Conservation (phyloP, 2,329 filamentous ascomycete species). For the Grosmannia serpens region DNA sequence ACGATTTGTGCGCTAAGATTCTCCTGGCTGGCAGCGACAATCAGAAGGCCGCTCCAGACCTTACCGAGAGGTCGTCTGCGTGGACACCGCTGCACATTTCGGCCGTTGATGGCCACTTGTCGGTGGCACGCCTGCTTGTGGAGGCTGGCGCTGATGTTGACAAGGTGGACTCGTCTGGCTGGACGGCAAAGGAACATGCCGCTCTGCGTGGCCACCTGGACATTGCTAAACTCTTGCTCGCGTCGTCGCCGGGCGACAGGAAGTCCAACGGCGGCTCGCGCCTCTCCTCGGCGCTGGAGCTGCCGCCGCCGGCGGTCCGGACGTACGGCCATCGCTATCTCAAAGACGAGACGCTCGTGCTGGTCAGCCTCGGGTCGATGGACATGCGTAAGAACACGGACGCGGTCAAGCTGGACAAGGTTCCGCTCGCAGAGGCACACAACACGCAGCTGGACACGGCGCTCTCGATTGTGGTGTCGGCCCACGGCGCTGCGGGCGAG, state of each 20-base stretch:
- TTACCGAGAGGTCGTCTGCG: slow-evolving; percentile 71
- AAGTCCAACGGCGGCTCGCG: slow-evolving; percentile 41
- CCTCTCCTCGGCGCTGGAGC: slow-evolving; percentile 24
- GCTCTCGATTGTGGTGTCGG: slow-evolving; percentile 80
- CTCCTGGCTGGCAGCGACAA: slow-evolving; percentile 55
- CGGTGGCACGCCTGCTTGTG: slow-evolving; percentile 65
- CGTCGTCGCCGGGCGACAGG: slow-evolving; percentile 46
- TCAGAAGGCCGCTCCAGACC: slow-evolving; percentile 52
- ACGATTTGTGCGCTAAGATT: slow-evolving; percentile 66
- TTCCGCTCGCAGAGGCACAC: slow-evolving; percentile 79
- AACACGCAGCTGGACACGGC: slow-evolving; percentile 90
- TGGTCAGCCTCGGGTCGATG: slow-evolving; percentile 91
- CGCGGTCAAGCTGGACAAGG: slow-evolving; percentile 76
- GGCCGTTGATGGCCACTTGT: slow-evolving; percentile 73
- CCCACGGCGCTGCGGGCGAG: slow-evolving; percentile 74
- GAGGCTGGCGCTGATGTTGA: slow-evolving; percentile 66
- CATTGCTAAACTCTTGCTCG: slow-evolving; percentile 60
- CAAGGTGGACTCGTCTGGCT: slow-evolving; percentile 73
- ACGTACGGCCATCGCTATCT: slow-evolving; percentile 94
- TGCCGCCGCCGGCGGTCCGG: slow-evolving; percentile 61
- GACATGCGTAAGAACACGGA: slow-evolving; percentile 74
- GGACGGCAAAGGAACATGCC: slow-evolving; percentile 90
- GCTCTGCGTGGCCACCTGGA: slow-evolving; percentile 77
- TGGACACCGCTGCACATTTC: slow-evolving; percentile 96
- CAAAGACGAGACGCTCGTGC: slow-evolving; percentile 74